These are phyloP conservation scores for Hypomontagnella monticulosa DNA, from an alignment of 495 filamentous ascomycete species.

Conservation along the genomic window DNA sequence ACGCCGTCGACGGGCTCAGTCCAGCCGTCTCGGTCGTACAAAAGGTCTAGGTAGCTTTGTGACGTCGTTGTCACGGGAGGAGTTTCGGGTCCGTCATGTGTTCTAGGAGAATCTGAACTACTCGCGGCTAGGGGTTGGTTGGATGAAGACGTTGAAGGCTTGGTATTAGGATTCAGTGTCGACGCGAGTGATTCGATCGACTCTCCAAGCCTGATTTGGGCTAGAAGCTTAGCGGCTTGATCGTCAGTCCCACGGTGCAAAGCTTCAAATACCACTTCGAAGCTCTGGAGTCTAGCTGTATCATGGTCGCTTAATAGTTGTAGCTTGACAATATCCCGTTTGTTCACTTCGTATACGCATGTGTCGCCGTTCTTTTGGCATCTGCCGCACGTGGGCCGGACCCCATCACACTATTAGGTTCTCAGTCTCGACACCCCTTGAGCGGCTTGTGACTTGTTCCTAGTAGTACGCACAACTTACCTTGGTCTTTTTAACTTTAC, in stretches of 20 bases:
- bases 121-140: not conserved
- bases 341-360: conserved; percentile 38
- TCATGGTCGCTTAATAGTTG: conserved; percentile 33
- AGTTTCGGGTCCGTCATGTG: not conserved
- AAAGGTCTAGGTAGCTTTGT: conserved; percentile 23
- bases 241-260: conserved; percentile 25
- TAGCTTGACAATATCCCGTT: conserved; percentile 29
- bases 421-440: conserved; percentile 6
- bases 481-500: conserved; percentile 37
- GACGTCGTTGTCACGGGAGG: not conserved
- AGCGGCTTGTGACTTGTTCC: not conserved
- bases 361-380: conserved; percentile 31
- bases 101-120: not conserved
- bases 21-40: conserved; percentile 27
- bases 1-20: not conserved
- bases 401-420: conserved; percentile 33
- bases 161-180: not conserved
- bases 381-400: conserved; percentile 29
- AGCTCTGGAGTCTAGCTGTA: conserved; percentile 23
- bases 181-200: conserved; percentile 21
- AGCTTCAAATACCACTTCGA: conserved; percentile 16
- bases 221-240: conserved; percentile 12
- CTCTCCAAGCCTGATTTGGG: conserved; percentile 24
- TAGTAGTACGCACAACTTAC: conserved; percentile 6
- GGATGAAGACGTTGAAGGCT: conserved; percentile 1